These are phyloP conservation scores for Ilyonectria robusta DNA, from an alignment of 2,329 filamentous ascomycete species.

Conservation along the genomic window DNA sequence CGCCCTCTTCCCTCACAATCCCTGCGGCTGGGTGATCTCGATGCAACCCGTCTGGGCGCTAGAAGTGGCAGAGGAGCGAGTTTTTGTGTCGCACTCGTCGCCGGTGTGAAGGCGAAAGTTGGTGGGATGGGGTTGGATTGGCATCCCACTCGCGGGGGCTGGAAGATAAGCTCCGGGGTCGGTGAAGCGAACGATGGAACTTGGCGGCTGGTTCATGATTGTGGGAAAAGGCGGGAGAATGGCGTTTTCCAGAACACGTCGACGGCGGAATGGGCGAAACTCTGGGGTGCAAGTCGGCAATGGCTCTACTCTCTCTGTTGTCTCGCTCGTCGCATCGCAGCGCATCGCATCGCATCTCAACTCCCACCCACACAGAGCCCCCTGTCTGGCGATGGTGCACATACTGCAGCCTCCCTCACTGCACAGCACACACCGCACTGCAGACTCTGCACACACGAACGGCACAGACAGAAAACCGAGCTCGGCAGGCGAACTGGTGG, in stretches of 20 bases:
- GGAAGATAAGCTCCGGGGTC: slow-evolving; percentile 45
- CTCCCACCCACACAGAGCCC: slow-evolving; percentile 13
- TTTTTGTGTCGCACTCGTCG: too few species aligned
- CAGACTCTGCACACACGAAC: slow-evolving; percentile 9
- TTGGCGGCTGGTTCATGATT: too few species aligned
- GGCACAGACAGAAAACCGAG: background rate
- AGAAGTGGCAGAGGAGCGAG: too few species aligned
- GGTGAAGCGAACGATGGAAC: slow-evolving; percentile 27
- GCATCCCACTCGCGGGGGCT: background rate
- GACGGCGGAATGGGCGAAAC: background rate
- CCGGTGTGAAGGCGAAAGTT: too few species aligned
- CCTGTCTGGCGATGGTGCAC: slow-evolving; percentile 15
- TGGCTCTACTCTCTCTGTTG: background rate
- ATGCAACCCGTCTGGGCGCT: slow-evolving; percentile 1
- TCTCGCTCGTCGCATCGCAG: slow-evolving; percentile 1
- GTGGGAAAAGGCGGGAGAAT: too few species aligned
- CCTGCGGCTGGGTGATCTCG: slow-evolving; percentile 16
- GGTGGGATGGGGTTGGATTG: background rate
- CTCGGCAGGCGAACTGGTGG: slow-evolving; percentile 25
- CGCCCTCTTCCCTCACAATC: background rate
- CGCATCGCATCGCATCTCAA: slow-evolving; percentile 1
- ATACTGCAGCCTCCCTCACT: background rate
- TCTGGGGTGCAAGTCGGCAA: background rate
- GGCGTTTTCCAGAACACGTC: too few species aligned
- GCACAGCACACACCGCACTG: background rate